These are phyloP conservation scores for Trametes gibbosa DNA, from an alignment of 768 basidiomycete species.

Conservation along the genomic window DNA sequence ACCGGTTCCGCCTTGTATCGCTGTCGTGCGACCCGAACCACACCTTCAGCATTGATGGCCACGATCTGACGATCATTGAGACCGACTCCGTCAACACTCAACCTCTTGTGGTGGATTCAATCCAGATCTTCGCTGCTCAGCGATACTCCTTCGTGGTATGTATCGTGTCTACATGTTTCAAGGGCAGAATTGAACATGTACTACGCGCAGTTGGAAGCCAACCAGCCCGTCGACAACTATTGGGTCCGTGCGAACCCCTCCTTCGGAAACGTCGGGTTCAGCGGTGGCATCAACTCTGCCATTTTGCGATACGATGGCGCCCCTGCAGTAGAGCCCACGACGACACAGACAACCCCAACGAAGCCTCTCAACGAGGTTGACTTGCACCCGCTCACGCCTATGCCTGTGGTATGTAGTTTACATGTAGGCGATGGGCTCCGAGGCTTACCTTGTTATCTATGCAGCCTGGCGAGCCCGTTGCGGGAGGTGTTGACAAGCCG, in stretches of 20 bases:
- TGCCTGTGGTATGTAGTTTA: conserved; percentile 4
- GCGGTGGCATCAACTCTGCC: conserved; percentile 45
- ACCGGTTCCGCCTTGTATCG: conserved; percentile 23
- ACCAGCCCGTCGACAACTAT: conserved; percentile 49
- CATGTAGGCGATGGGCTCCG: too few relatives aligned
- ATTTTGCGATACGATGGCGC: conserved; percentile 53
- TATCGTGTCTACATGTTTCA: background rate
- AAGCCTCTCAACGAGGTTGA: conserved; percentile 38
- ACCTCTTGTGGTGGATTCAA: conserved; percentile 40
- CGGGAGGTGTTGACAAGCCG: conserved; percentile 23
- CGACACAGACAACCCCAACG: conserved; percentile 13
- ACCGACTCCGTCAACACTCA: conserved; percentile 43
- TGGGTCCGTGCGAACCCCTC: conserved; percentile 50
- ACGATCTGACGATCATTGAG: conserved; percentile 49
- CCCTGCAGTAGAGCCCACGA: conserved; percentile 40
- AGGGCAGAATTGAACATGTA: background rate
- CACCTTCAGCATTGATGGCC: conserved; percentile 45
- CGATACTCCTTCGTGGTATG: conserved; percentile 47
- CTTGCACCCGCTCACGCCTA: conserved; percentile 36
- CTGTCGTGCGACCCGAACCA: conserved; percentile 34
- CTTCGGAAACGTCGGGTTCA: conserved; percentile 27
- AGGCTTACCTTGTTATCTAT: background rate
- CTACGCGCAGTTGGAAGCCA: conserved; percentile 29
- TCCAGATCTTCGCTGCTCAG: conserved; percentile 49
- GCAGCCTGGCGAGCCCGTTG: conserved; percentile 21